Evolutionary conservation across 164 flowering plant genomes (phyloP).

Genomic region (Chloranthus sessilifolius): DNA sequence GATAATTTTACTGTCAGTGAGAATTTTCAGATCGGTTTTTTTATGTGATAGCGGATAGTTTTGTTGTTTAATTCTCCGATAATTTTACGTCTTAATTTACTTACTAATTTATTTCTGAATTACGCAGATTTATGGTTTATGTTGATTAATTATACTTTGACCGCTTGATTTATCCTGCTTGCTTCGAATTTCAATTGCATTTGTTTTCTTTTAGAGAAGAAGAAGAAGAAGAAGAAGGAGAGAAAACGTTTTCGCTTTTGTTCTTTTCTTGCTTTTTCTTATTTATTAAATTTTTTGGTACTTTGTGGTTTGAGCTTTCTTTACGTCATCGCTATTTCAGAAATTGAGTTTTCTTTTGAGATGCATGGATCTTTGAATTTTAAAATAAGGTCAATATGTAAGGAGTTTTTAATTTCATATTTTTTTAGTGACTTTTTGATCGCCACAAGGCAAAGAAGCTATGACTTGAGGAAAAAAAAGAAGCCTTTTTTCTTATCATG

Average conservation of each 20-base stretch:
- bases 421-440: background rate
- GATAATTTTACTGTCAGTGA: background rate
- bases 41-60: background rate
- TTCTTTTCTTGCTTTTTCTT: background rate
- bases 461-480: background rate
- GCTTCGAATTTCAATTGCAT: too few species aligned
- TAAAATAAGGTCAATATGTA: background rate
- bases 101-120: background rate
- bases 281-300: background rate
- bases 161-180: too few species aligned
- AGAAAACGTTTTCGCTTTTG: too few species aligned
- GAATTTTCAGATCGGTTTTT: background rate
- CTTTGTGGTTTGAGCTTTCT: background rate
- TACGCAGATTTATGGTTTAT: background rate
- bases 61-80: background rate
- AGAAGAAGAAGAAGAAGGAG: too few species aligned
- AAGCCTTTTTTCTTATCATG: constrained; percentile 1
- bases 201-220: too few species aligned
- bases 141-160: background rate
- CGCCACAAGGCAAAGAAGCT: constrained; percentile 1
- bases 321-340: background rate
- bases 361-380: background rate
- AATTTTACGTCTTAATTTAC: background rate
- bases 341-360: background rate
- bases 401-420: too few species aligned